A percentile compares a stretch with the other conserved stretches of the same genome.
phyloP scores from a whole-genome alignment of 345 rosid species.

The Pugionium dolabratum region DNA sequence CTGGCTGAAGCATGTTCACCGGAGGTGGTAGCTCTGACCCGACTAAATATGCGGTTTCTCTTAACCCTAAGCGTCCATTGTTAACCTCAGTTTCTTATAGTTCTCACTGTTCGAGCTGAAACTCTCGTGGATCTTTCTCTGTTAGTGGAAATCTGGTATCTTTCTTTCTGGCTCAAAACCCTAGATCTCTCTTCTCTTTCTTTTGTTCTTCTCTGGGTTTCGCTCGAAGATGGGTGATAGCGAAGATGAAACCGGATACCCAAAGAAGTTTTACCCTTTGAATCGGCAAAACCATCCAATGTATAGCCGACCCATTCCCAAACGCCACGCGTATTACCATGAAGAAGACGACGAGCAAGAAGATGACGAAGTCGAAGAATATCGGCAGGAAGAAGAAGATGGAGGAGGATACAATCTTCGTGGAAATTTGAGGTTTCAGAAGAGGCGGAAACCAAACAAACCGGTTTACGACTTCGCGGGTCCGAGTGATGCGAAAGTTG shows the following conservation, averaged over 20 bases:
- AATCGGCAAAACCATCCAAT: slow-evolving; percentile 63
- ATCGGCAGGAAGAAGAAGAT: slow-evolving; percentile 41
- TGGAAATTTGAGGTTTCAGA: slow-evolving; percentile 60
- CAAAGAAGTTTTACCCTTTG: slow-evolving; percentile 53
- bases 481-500: slow-evolving; percentile 61
- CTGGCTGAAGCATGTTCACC: slow-evolving; percentile 29
- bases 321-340: slow-evolving; percentile 40
- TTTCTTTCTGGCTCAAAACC: slow-evolving; percentile 24
- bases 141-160: slow-evolving; percentile 3
- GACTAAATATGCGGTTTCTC: slow-evolving; percentile 28
- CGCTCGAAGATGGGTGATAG: slow-evolving; percentile 64
- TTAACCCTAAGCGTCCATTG: slow-evolving; percentile 30
- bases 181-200: slow-evolving; percentile 29
- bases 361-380: slow-evolving; percentile 26
- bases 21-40: slow-evolving; percentile 37
- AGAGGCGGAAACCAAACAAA: slow-evolving; percentile 75
- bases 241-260: slow-evolving; percentile 74
- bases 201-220: slow-evolving; percentile 21
- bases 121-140: slow-evolving; percentile 5
- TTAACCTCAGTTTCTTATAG: slow-evolving; percentile 4
- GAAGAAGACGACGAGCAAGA: slow-evolving; percentile 42
- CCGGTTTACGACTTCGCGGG: slow-evolving; percentile 73
- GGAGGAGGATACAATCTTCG: slow-evolving; percentile 43
- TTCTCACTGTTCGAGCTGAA: slow-evolving; percentile 1
- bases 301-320: slow-evolving; percentile 34